These are phyloP conservation scores for Torrubiella hemipterigena DNA, from an alignment of 2,329 filamentous ascomycete genomes.

Conservation along the genomic window DNA sequence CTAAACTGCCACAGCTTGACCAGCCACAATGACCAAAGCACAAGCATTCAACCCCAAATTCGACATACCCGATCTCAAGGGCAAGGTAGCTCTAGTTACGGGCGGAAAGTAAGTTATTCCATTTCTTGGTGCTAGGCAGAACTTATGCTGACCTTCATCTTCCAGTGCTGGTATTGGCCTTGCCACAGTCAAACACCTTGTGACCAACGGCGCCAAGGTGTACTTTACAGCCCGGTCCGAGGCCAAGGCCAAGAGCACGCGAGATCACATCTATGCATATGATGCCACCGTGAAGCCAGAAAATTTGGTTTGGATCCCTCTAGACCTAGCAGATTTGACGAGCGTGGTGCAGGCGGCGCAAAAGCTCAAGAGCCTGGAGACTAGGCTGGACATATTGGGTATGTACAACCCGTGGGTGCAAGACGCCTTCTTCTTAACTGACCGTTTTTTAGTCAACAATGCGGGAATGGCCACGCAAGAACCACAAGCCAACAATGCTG, in stretches of 20 bases:
- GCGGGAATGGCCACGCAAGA: slow-evolving; percentile 5
- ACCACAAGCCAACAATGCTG: slow-evolving; percentile 6
- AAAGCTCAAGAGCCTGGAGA: slow-evolving; percentile 10
- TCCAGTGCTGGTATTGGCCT: slow-evolving; percentile 13
- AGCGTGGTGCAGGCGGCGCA: slow-evolving; percentile 10
- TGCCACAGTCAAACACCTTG: slow-evolving; percentile 13
- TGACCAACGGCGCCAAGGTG: slow-evolving; percentile 13
- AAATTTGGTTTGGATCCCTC: slow-evolving; percentile 9
- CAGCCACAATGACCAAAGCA: too few relatives aligned
- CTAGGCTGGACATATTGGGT: slow-evolving; percentile 15
- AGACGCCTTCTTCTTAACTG: neutral
- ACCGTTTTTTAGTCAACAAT: slow-evolving; percentile 14
- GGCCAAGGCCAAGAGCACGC: slow-evolving; percentile 8
- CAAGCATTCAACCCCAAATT: too few relatives aligned
- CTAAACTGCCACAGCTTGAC: too few relatives aligned
- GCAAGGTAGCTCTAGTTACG: slow-evolving; percentile 14
- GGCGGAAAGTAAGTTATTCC: slow-evolving; percentile 12
- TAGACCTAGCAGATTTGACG: slow-evolving; percentile 13
- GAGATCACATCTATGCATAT: slow-evolving; percentile 3
- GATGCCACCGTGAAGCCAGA: slow-evolving; percentile 6
- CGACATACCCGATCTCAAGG: slow-evolving; percentile 11
- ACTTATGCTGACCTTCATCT: neutral
- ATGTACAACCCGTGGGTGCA: slow-evolving; percentile 4
- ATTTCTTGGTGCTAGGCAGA: neutral
- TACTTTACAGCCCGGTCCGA: slow-evolving; percentile 13